Percentiles rank a stretch among this genome's conserved stretches.
phyloP scores from a whole-genome alignment of 1,139 yeast species.

The Saccharomycopsis hybrid region DNA sequence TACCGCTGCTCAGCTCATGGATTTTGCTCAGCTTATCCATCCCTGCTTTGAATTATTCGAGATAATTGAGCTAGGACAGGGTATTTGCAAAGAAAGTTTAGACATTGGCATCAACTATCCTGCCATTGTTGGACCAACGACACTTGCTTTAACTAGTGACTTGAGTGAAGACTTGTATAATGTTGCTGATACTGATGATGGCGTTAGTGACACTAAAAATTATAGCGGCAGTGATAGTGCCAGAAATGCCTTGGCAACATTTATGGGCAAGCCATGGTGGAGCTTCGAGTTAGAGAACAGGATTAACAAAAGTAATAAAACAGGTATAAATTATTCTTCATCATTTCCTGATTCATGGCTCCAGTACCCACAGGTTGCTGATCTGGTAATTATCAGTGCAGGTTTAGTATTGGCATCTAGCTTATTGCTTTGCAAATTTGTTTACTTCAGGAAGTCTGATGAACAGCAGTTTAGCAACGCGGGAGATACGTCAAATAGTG shows the following conservation, averaged over 20 bases:
- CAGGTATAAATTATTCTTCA: background rate
- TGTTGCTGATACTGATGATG: no score
- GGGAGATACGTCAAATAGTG: no score
- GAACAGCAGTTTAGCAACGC: no score
- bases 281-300: background rate
- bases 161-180: background rate
- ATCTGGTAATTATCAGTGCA: slow-evolving; percentile 7
- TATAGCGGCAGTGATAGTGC: background rate
- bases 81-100: slow-evolving; percentile 9
- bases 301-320: background rate
- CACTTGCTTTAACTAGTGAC: background rate
- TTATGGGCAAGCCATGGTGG: slow-evolving; percentile 1
- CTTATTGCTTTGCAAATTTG: slow-evolving; percentile 4
- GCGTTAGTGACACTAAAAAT: background rate
- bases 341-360: slow-evolving; percentile 12
- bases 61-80: slow-evolving; percentile 12
- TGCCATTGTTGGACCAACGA: slow-evolving; percentile 11
- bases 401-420: slow-evolving; percentile 7
- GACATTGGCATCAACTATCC: background rate
- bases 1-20: background rate
- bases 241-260: background rate
- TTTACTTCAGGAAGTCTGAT: background rate
- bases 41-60: slow-evolving; percentile 11
- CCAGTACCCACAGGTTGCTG: slow-evolving; percentile 14
- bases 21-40: background rate